Conservation (phyloP, 2,329 filamentous ascomycete species). For the Fusarium annulatum region DNA sequence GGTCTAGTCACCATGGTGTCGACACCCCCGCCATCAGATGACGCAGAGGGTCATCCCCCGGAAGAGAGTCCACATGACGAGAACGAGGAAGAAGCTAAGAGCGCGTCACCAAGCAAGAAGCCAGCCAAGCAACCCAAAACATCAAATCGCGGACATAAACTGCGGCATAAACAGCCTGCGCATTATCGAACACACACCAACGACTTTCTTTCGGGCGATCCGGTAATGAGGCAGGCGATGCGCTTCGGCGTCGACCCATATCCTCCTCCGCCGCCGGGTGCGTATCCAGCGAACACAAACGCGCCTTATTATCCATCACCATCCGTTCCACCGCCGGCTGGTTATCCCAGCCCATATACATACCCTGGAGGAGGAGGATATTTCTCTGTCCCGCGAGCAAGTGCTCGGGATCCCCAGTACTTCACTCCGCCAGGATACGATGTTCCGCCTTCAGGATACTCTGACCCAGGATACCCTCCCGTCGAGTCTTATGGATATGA, state of each 20-base stretch:
- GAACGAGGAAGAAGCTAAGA: background rate
- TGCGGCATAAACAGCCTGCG: background rate
- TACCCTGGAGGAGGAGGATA: background rate
- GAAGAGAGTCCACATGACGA: background rate
- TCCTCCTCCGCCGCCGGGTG: background rate
- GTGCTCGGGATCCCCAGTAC: background rate
- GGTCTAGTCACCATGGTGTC: slow-evolving; percentile 1
- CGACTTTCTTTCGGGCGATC: background rate
- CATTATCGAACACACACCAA: background rate
- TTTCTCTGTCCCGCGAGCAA: background rate
- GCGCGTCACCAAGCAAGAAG: background rate
- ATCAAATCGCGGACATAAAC: background rate
- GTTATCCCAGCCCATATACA: background rate
- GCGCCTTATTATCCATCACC: background rate
- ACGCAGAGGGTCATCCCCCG: background rate
- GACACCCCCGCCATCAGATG: slow-evolving; percentile 10
- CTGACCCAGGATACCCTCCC: background rate
- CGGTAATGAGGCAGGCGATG: background rate
- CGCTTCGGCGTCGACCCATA: background rate
- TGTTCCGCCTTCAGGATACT: background rate
- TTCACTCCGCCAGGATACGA: background rate
- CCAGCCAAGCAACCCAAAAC: background rate
- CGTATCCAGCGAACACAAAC: background rate
- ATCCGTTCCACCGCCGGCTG: fast-evolving
- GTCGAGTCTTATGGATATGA: too few relatives aligned